A percentile compares a stretch with the other conserved stretches of the same genome.
Evolutionary conservation across 495 filamentous ascomycete species (phyloP).

Genomic region (Trichocladium uniseriatum): DNA sequence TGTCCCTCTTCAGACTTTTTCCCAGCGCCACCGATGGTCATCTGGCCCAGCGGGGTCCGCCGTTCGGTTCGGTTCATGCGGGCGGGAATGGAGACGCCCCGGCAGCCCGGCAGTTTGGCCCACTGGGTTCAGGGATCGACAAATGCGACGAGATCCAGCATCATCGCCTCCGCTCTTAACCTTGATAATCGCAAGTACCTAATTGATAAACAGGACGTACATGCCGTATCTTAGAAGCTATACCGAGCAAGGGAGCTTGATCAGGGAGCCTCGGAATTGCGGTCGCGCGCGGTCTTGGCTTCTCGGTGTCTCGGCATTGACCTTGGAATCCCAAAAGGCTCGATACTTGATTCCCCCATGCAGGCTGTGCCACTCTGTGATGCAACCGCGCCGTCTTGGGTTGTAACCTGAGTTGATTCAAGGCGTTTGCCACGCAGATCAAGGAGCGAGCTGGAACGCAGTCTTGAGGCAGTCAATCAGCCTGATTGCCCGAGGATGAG

Average conservation of each 20-base stretch:
- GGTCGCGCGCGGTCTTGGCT: background rate
- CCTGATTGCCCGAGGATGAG: too few relatives aligned
- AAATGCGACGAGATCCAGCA: background rate
- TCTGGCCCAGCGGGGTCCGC: background rate
- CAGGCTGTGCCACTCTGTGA: conserved; percentile 9
- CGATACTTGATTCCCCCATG: too few relatives aligned
- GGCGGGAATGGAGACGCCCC: background rate
- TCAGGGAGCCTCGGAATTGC: background rate
- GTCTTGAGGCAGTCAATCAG: too few relatives aligned
- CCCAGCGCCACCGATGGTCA: background rate
- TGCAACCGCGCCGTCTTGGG: conserved; percentile 1
- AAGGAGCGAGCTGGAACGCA: background rate
- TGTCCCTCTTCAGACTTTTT: background rate
- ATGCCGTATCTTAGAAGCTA: too few relatives aligned
- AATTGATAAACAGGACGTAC: background rate
- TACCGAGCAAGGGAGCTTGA: too few relatives aligned
- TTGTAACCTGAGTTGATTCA: background rate
- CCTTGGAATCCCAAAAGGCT: too few relatives aligned
- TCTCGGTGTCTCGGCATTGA: background rate
- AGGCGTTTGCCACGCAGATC: background rate
- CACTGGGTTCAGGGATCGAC: conserved; percentile 1
- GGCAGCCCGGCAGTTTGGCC: background rate
- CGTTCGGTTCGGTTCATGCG: background rate
- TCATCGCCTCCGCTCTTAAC: background rate
- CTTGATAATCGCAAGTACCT: background rate